A percentile compares a stretch with the other conserved stretches of the same genome.
phyloP scores from a whole-genome alignment of 106 monocot genomes.

The Allium fistulosum region DNA sequence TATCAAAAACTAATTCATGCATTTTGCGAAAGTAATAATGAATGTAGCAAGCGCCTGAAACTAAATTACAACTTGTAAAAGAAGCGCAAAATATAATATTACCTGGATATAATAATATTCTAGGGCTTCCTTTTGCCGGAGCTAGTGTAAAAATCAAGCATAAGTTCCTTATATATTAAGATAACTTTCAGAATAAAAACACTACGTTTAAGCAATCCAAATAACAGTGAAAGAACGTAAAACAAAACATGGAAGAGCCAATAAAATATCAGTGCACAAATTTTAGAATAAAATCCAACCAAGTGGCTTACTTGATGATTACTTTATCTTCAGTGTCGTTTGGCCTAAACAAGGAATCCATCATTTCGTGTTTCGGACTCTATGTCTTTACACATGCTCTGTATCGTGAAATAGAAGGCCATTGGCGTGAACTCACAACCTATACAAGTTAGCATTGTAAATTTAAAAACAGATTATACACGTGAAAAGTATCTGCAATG shows the following conservation, averaged over 20 bases:
- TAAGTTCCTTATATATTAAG: conserved; percentile 39
- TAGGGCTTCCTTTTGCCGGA: conserved; percentile 75
- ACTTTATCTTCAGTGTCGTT: conserved; percentile 25
- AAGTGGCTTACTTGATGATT: conserved; percentile 19
- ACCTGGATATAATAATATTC: conserved; percentile 83
- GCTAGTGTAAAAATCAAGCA: conserved; percentile 76
- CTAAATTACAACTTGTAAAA: too few species aligned
- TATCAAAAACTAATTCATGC: too few species aligned
- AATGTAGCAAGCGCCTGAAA: too few species aligned
- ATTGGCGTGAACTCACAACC: too few species aligned
- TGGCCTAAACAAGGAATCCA: conserved; percentile 88
- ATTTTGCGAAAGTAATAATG: too few species aligned
- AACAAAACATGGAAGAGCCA: neutral
- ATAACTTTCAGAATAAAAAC: neutral
- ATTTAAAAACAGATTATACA: too few species aligned
- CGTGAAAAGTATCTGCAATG: too few species aligned
- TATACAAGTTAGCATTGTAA: too few species aligned
- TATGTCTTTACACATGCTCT: too few species aligned
- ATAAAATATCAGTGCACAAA: neutral
- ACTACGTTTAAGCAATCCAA: neutral
- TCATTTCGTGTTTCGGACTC: conserved; percentile 87
- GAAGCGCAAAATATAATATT: too few species aligned
- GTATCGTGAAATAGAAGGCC: too few species aligned
- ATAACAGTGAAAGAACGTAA: neutral
- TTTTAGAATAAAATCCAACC: conserved; percentile 12